Evolutionary conservation across 2,329 filamentous ascomycete genomes (phyloP), one percentile per base, ranked within the genome.

Genomic region (Pleoardoris graminearum): DNA sequence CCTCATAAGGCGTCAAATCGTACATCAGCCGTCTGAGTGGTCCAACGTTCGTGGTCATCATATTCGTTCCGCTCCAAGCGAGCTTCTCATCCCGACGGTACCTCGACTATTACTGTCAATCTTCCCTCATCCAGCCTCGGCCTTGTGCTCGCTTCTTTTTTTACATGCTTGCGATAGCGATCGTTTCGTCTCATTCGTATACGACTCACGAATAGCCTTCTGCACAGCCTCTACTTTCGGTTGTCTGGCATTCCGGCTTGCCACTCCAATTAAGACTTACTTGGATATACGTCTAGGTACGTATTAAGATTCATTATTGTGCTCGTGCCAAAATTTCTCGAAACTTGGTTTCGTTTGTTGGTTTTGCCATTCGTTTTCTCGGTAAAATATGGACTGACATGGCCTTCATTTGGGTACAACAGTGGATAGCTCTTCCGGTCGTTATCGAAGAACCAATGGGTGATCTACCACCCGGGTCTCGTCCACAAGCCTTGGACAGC

Each of bases 391-490:
- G 68, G 66, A 60, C 73, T 75, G 65, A 75, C 63, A 75, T 75
- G 71, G 60, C 71, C 56, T 72, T 71, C 57, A 58, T 74, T 62
- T 75, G 72, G 73, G 60, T 75, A 54, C 73, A 75, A 55, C 73
- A 75, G 70, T 76, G 74, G 74, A 60, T 76, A 52, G 67, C 72
- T 53, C 63, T 76, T 65, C 73, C 73, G 42, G 52, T 75, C 55
- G 57, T 74, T 58, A 63, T 68, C 56, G 70, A 75, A 53, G 65
- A 68, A 57, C 68, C 65, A 55, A 76, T 76, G 74, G 73, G 73
- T 49, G 73, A 76, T 59, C 25, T 72, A 63, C 68, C 72, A 48
- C 55, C 62, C 51, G 65, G 65, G 37, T 55, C 66, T 30, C 62
- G 60, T 59, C 55, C 62, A 35, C 70, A 67, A 51, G 51, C 67